phyloP scores from a whole-genome alignment of 2,329 filamentous ascomycete genomes.

The Thelonectria rubi region DNA sequence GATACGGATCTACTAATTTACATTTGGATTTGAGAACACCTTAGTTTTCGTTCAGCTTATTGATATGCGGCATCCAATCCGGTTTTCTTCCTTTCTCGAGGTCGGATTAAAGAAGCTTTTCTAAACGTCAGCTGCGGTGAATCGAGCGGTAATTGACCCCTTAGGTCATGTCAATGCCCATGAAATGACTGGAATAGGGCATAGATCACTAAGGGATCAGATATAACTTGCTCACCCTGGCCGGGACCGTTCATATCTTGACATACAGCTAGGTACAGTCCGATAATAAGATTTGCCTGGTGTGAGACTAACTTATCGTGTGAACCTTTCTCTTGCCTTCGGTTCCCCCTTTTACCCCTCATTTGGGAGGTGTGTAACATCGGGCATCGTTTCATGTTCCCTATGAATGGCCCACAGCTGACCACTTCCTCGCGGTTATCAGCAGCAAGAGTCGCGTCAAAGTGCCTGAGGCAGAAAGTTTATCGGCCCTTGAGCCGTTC shows the following conservation, averaged over 20 bases:
- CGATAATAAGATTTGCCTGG: too few relatives aligned
- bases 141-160: constrained; percentile 39
- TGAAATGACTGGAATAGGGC: too few relatives aligned
- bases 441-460: neutral
- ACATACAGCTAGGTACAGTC: too few relatives aligned
- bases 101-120: constrained; percentile 35
- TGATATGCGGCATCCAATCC: constrained; percentile 33
- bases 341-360: neutral
- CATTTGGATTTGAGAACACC: constrained; percentile 35
- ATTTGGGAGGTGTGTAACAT: too few relatives aligned
- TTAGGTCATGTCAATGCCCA: neutral
- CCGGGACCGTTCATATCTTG: too few relatives aligned
- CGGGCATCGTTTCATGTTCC: neutral
- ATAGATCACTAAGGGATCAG: too few relatives aligned
- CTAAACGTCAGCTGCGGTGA: constrained; percentile 34
- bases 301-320: too few relatives aligned
- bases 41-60: constrained; percentile 28
- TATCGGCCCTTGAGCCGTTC: too few relatives aligned
- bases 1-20: constrained; percentile 21
- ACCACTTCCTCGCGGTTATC: neutral
- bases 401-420: neutral
- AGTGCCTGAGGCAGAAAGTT: too few relatives aligned
- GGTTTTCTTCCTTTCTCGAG: constrained; percentile 26
- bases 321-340: too few relatives aligned
- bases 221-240: too few relatives aligned